Evolutionary conservation across 164 flowering plant species (phyloP), one percentile per base, ranked within the genome.

Genomic region (Berberis vulgaris): DNA sequence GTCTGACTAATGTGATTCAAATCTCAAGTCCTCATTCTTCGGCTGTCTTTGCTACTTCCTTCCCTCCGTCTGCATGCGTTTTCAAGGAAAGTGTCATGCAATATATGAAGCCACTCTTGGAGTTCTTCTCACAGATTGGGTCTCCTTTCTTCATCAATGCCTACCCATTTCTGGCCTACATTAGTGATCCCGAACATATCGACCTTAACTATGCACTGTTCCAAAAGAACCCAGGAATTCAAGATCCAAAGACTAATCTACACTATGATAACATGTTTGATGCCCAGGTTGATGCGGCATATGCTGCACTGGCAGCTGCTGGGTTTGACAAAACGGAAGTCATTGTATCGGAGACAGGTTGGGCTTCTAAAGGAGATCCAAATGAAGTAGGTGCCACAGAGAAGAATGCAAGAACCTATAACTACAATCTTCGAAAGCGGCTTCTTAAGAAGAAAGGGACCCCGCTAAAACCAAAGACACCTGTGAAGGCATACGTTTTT

Each of bases 201-300:
- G 83, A 88, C 67, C 40, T 91, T 2, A 81, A 84, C 62, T 91
- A 91, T 49, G 95, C 95, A 1, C 77, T 85, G 0, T 91, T 86
- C 81, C 47, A 73, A 43, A 45, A 72, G 3, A 88, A 85, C 53
- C 54, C 81, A 1, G 95, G 97, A 45, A 75, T 86, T 40, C 39
- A 58, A 11, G 97, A 91, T 43, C 59, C 81, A 0, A 85, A 85
- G 77, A 83, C 95, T 1, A 86, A 84, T 7, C 76, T 88, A 1
- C 97, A 86, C 62, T 91, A 88, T 55, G 84, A 86, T 56, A 91
- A 91, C 83, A 88, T 91, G 97, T 85, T 91, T 43, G 86, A 83
- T 10, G 97, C 97, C 41, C 76, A 69, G 69, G 66, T 88, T 41
- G 96, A 88, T 67, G 96, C 91, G 1, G 86, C 86, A 6, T 88